Conservation (phyloP, 2,329 filamentous ascomycete species). For the Aspergillus pseudoviridinutans region DNA sequence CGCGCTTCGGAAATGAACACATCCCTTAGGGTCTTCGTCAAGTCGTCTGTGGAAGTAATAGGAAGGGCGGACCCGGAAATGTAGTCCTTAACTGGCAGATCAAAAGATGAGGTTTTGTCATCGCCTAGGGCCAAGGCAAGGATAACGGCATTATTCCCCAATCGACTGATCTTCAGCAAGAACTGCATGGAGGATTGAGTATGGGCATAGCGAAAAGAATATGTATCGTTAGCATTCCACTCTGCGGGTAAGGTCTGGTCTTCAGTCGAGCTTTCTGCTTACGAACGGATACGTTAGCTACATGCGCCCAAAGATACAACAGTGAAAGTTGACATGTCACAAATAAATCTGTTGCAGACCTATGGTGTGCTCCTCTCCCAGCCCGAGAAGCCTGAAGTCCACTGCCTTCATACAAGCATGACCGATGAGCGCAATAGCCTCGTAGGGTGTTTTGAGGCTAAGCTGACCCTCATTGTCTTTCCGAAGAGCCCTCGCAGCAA, state of each 20-base stretch:
- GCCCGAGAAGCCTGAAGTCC: slow-evolving; percentile 75
- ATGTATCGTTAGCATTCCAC: slow-evolving; percentile 74
- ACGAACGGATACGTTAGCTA: background rate
- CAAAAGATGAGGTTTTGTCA: slow-evolving; percentile 75
- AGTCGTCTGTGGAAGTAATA: slow-evolving; percentile 35
- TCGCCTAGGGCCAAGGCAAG: slow-evolving; percentile 74
- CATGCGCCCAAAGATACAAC: background rate
- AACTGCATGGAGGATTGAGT: slow-evolving; percentile 80
- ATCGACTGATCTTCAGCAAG: slow-evolving; percentile 73
- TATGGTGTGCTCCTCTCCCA: slow-evolving; percentile 76
- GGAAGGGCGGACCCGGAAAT: slow-evolving; percentile 61
- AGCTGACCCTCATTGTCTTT: slow-evolving; percentile 21
- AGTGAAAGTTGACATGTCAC: background rate
- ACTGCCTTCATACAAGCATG: slow-evolving; percentile 80
- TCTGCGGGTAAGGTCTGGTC: slow-evolving; percentile 57
- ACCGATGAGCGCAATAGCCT: slow-evolving; percentile 76
- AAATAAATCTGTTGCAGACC: slow-evolving; percentile 42
- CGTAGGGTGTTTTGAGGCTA: slow-evolving; percentile 54
- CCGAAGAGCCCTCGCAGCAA: slow-evolving; percentile 30
- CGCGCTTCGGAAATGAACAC: slow-evolving; percentile 71
- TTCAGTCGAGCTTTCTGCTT: slow-evolving; percentile 26
- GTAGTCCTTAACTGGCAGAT: slow-evolving; percentile 70
- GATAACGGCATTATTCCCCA: slow-evolving; percentile 80
- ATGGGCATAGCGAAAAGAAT: slow-evolving; percentile 84
- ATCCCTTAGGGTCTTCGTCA: slow-evolving; percentile 41